Percentiles rank a stretch among this genome's conserved stretches.
Evolutionary conservation across 2,329 filamentous ascomycete species (phyloP).

Genomic region (Neonectria punicea): DNA sequence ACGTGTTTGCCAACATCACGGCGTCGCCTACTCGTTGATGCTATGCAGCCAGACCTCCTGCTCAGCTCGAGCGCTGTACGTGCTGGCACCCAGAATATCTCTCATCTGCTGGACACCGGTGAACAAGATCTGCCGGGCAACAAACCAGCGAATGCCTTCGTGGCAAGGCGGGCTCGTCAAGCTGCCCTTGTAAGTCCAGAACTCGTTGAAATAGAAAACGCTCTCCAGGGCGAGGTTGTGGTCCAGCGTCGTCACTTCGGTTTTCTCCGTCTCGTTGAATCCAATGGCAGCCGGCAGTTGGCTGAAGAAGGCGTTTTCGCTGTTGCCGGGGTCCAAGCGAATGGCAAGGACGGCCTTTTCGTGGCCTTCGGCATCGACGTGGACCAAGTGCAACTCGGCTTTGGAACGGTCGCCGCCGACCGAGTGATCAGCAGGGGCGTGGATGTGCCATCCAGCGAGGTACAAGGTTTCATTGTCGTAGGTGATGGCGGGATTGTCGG

Average conservation of each 20-base stretch:
- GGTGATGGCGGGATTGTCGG: conserved; percentile 25
- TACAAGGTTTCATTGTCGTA: conserved; percentile 37
- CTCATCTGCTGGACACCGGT: conserved; percentile 35
- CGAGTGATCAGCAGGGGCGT: conserved; percentile 33
- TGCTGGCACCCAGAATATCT: conserved; percentile 31
- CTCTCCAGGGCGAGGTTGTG: conserved; percentile 26
- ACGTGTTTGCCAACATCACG: not conserved
- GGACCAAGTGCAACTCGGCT: conserved; percentile 34
- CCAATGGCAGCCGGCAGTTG: conserved; percentile 28
- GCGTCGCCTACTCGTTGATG: conserved; percentile 24
- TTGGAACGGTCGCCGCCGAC: conserved; percentile 35
- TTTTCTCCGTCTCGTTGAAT: conserved; percentile 25
- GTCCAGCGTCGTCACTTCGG: conserved; percentile 6
- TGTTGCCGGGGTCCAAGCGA: conserved; percentile 30
- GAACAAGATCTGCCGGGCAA: conserved; percentile 31
- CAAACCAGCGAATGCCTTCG: conserved; percentile 32
- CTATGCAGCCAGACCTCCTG: conserved; percentile 34
- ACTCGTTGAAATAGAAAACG: conserved; percentile 31
- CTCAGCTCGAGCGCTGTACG: conserved; percentile 30
- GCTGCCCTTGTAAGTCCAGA: conserved; percentile 36
- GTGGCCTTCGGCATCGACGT: conserved; percentile 29
- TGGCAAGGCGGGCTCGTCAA: conserved; percentile 34
- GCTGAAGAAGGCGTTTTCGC: conserved; percentile 16
- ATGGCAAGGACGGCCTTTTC: conserved; percentile 30
- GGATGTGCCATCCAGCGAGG: conserved; percentile 36